Base-by-base conservation (phyloP, 768 basidiomycete species). In the Boletus pseudopeckii region DNA sequence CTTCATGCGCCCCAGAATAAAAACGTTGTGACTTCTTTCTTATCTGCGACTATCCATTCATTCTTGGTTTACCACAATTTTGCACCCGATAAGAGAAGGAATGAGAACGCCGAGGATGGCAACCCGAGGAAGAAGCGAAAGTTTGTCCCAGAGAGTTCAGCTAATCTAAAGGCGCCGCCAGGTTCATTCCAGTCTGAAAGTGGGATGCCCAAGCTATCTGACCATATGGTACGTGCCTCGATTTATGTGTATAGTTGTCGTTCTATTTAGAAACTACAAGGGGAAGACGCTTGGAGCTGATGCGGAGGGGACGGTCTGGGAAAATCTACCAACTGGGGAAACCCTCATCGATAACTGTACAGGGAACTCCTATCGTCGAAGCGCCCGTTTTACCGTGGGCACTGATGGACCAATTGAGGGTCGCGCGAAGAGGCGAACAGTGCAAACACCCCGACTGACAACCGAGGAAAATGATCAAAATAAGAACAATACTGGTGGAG, bases 21-120 rank as follows among this genome's bases (percentile, higher is more conserved):
- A 67, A 72, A 75, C n/a, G 67, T 68, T 24, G 80, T 90, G 28
- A 59, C 72, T 18, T 61, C 72, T 11, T 80, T 93, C 57, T 66
- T 95, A 36, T 75, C 80, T 14, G 74, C 79, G 7, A 75, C 80
- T 8, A 71, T 91, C 24, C 77, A 83, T 46, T 71, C 74, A 13
- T 92, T 92, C 64, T 76, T 95, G 42, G 64, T 70, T 45, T 77
- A 78, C 59, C 79, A 93, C 66, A 78, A 81, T 2, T 92, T 91
- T 69, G 54, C 70, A 45, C 61, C 70, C 63, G 48, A 56, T 37
- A 54, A 64, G 40, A 45, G 49, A 45, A 50, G 50, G 15, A 24
- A 53, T 7, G 59, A 59, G 32, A 43, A 40, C 33, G 11, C 45
- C 54, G 45, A 46, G 45, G 66, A 60, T 26, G 66, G 65, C 18